phyloP scores from a whole-genome alignment of 1,284 basidiomycete genomes.

The Trichosporon coremiiforme region DNA sequence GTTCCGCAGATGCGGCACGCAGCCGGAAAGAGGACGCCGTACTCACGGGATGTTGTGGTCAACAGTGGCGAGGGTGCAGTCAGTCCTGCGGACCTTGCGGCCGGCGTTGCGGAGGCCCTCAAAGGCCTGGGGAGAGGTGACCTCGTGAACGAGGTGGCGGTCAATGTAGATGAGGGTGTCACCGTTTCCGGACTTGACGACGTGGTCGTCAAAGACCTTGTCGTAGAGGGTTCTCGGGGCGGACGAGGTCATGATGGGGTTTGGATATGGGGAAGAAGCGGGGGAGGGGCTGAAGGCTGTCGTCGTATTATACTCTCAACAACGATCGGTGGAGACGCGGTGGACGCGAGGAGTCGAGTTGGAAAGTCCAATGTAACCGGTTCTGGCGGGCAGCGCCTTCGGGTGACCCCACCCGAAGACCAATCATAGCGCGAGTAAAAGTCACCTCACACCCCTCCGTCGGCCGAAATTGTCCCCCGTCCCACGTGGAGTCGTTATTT shows the following conservation, averaged over 20 bases:
- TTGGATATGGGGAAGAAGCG: not conserved
- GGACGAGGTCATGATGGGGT: constrained; percentile 34
- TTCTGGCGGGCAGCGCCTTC: not conserved
- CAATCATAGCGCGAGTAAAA: not conserved
- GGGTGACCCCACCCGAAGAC: constrained; percentile 14
- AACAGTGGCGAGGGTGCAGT: constrained; percentile 92
- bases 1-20: not conserved
- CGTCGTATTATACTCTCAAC: constrained; percentile 6
- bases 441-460: not conserved
- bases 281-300: not conserved
- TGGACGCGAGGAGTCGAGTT: constrained; percentile 13
- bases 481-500: not conserved
- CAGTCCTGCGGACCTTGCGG: constrained; percentile 80
- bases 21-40: not conserved
- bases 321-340: constrained; percentile 2
- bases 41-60: constrained; percentile 95
- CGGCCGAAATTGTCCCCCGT: constrained; percentile 15
- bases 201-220: constrained; percentile 95
- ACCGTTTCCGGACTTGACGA: constrained; percentile 79
- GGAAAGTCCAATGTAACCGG: constrained; percentile 17
- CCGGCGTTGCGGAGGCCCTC: constrained; percentile 87
- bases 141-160: constrained; percentile 93
- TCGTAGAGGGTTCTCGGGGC: constrained; percentile 83
- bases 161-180: constrained; percentile 91
- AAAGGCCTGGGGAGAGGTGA: constrained; percentile 94